Evolutionary conservation across 306 rosid species (phyloP).

Genomic region (Trichosanthes truncata): DNA sequence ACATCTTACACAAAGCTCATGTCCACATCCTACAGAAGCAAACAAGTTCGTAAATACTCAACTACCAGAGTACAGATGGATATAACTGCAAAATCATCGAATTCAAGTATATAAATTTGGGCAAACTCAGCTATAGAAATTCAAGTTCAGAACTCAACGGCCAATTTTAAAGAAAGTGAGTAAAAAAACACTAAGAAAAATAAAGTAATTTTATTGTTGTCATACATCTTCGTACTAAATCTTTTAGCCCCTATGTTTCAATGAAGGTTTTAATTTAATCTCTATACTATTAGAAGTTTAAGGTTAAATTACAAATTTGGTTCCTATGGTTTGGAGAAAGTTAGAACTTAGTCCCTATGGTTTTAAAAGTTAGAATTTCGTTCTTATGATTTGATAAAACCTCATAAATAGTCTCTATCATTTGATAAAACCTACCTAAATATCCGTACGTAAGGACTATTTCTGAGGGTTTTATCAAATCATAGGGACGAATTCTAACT

Average conservation of each 20-base stretch:
- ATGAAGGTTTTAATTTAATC: neutral
- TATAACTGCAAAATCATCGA: neutral
- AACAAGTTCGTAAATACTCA: neutral
- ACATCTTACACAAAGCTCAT: conserved; percentile 84
- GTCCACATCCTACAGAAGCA: conserved; percentile 67
- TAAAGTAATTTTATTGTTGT: too few species aligned
- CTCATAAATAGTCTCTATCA: too few species aligned
- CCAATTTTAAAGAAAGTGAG: neutral
- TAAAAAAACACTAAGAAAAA: neutral
- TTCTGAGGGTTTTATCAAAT: too few species aligned
- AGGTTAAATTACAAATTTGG: too few species aligned
- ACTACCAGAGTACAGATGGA: neutral
- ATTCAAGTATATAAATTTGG: neutral
- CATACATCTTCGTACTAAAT: neutral
- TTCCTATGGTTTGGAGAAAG: too few species aligned
- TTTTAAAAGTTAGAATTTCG: too few species aligned
- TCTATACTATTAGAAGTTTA: neutral
- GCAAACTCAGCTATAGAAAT: neutral
- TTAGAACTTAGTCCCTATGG: too few species aligned
- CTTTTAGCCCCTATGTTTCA: neutral
- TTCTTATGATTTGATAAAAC: too few species aligned
- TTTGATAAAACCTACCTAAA: too few species aligned
- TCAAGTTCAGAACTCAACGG: neutral
- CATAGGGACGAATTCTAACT: too few species aligned
- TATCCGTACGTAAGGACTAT: too few species aligned